phyloP scores from a whole-genome alignment of 192 early-diverging fungal species.

The Diversispora eburnea region DNA sequence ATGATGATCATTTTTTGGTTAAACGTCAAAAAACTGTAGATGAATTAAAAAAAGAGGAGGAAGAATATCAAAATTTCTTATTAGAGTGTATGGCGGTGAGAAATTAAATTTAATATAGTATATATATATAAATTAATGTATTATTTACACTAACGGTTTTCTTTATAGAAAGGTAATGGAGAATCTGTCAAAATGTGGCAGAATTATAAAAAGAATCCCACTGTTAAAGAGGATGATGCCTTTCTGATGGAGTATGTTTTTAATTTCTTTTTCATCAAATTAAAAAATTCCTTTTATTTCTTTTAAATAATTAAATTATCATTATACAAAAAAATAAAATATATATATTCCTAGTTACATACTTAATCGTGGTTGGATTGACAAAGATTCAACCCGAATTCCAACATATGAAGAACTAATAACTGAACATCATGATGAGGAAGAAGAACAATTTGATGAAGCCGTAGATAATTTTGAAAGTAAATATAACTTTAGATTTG shows the following conservation, averaged over 20 bases:
- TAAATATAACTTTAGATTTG: constrained; percentile 90
- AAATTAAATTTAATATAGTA: not conserved
- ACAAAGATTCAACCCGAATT: constrained; percentile 60
- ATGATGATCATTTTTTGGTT: constrained; percentile 66
- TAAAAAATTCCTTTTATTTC: not conserved
- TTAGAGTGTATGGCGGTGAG: constrained; percentile 66
- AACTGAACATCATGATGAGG: constrained; percentile 49
- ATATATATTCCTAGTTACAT: constrained; percentile 68
- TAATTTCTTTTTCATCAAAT: not conserved
- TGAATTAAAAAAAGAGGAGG: constrained; percentile 78
- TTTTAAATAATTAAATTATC: not conserved
- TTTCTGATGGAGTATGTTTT: constrained; percentile 78
- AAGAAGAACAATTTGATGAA: constrained; percentile 70
- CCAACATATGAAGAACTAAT: constrained; percentile 73
- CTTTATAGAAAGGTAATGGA: constrained; percentile 42
- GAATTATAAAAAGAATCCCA: constrained; percentile 48
- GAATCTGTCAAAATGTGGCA: constrained; percentile 61
- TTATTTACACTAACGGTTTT: constrained; percentile 1
- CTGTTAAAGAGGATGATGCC: constrained; percentile 48
- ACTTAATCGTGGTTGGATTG: constrained; percentile 92
- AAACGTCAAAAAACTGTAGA: constrained; percentile 70
- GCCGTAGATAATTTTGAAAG: constrained; percentile 84
- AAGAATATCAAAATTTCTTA: constrained; percentile 86
- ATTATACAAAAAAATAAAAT: too few relatives aligned
- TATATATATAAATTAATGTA: not conserved